Evolutionary conservation across 768 basidiomycete species (phyloP), one percentile per base, ranked within the genome.

Genomic region (Naganishia kalamii): DNA sequence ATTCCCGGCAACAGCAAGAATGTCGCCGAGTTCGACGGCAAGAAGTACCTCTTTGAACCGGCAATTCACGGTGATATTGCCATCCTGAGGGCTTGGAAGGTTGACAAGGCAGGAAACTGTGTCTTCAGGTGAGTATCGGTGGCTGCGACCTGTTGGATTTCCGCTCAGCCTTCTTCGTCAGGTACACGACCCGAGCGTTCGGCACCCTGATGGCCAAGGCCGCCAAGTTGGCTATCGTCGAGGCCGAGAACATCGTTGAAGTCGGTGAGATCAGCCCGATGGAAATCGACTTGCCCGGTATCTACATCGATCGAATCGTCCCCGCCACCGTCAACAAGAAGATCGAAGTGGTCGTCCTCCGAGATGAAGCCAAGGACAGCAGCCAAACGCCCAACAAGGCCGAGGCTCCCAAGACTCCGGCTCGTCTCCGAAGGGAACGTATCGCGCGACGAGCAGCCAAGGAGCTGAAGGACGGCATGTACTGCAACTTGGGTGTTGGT

Each of bases 401-500:
- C 4, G 40, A 49, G 15, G 40, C 54, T 8, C 52, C 64, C 48
- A 70, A 67, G 59, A 64, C 63, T 29, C 59, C 69, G 15, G 72
- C 72, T 8, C 57, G 65, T 30, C n/a, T 59, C 37, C 40, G 70
- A 32, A 46, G 73, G 46, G 71, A 71, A 44, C 70, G 65, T 62
- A 76, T 76, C 30, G 75, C 72, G 19, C 72, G 70, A 63, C 66
- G 75, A 37, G 75, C 75, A 19, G 72, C 74, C 0, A 67, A 70
- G 67, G 76, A 77, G 68, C 65, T 77, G 49, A 72, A 75, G 62
- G 72, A 77, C 66, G 76, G 76, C 11, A 65, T 62, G 47, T 79
- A 79, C 66, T 77, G 77, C 66, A 80, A 80, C 69, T 68, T 80
- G 29, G 80, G 80, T 29, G 76, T 80, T 27, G 80, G 80, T 41